Conservation (phyloP, 495 filamentous ascomycete genomes). For the Aspergillus mulundensis region DNA sequence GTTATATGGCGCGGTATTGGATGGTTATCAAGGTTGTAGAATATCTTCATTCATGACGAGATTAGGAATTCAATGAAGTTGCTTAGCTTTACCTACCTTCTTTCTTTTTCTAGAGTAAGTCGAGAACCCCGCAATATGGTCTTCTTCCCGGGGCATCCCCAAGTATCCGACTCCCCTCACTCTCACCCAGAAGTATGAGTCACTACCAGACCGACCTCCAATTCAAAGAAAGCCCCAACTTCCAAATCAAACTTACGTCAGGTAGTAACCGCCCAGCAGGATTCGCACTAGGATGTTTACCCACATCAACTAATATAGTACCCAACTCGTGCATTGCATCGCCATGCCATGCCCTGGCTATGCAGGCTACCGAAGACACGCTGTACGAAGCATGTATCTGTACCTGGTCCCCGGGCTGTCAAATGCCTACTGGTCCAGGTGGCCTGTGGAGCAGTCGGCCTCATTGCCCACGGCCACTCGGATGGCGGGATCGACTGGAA, state of each 20-base stretch:
- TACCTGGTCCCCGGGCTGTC: background rate
- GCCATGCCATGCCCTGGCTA: constrained; percentile 15
- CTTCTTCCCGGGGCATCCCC: background rate
- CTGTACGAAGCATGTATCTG: background rate
- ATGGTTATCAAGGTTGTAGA: constrained; percentile 1
- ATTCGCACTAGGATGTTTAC: constrained; percentile 8
- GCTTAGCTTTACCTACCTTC: background rate
- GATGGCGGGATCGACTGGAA: background rate
- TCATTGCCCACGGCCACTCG: too few relatives aligned
- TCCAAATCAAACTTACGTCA: background rate
- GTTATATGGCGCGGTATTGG: background rate
- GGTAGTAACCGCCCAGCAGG: constrained; percentile 1
- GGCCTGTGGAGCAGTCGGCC: background rate
- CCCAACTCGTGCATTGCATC: background rate
- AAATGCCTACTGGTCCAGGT: background rate
- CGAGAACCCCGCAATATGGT: background rate
- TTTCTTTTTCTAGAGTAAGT: too few relatives aligned
- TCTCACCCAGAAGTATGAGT: constrained; percentile 6
- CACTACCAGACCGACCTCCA: background rate
- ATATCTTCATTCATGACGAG: background rate
- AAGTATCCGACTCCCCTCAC: constrained; percentile 1
- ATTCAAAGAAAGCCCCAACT: background rate
- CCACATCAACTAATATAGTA: background rate
- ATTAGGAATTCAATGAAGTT: background rate
- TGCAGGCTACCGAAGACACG: background rate